phyloP scores from a whole-genome alignment of 129 eudicot genomes.

The Centella asiatica region DNA sequence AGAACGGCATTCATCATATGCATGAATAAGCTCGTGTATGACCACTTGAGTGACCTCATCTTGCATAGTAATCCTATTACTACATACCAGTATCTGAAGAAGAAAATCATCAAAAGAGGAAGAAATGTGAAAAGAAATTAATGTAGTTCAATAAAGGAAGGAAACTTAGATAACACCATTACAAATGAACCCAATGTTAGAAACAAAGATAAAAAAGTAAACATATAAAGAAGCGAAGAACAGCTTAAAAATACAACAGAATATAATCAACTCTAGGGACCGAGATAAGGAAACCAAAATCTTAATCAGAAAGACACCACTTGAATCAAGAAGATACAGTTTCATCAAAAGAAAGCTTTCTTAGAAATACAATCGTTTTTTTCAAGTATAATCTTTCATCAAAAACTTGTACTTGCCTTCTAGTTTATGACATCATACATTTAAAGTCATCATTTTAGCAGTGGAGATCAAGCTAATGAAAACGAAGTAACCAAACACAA shows the following conservation, averaged over 20 bases:
- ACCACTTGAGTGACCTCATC: constrained; percentile 92
- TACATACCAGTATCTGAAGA: constrained; percentile 67
- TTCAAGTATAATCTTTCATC: no score
- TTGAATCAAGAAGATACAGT: neutral
- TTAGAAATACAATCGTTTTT: no score
- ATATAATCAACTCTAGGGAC: neutral
- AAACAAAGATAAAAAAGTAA: neutral
- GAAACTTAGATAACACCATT: neutral
- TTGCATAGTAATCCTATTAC: constrained; percentile 59
- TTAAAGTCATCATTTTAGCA: neutral
- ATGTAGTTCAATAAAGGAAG: neutral
- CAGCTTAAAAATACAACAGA: no score
- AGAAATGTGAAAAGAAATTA: constrained; percentile 1
- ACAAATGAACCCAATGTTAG: neutral
- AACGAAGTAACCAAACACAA: no score
- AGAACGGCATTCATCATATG: constrained; percentile 91
- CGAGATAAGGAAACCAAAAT: neutral
- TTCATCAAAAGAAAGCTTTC: no score
- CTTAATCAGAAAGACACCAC: neutral
- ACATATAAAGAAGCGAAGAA: no score
- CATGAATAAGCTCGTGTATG: constrained; percentile 92
- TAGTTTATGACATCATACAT: neutral
- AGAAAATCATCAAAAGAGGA: constrained; percentile 5
- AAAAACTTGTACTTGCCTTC: neutral
- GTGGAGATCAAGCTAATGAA: neutral